Base-by-base conservation (phyloP, 2,329 filamentous ascomycete genomes). In the Aquanectria penicillioides region DNA sequence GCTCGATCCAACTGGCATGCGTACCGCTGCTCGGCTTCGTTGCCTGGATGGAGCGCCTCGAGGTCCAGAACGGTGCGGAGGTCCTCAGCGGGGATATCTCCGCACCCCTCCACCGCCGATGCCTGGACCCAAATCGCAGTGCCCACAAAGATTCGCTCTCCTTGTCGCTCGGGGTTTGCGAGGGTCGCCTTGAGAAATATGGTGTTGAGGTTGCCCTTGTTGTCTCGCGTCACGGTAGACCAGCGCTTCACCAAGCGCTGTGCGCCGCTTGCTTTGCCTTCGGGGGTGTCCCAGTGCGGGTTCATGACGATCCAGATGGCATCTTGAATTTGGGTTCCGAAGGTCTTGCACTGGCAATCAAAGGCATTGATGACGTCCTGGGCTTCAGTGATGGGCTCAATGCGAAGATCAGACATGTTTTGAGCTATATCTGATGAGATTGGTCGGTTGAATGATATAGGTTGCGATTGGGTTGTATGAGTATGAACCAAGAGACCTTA, bases 181-280 rank as follows among this genome's bases (percentile, higher is more conserved):
- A 85, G 41, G 0, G 80, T 85, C 2, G 83, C 85, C 59, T 86
- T 86, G 59, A 87, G 74, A 59, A 83, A 86, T 1, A 86, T 51
- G 1, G 78, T 81, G 65, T 83, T 85, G 2, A 77, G 75, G 8
- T 78, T 67, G n/a, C 82, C 81, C 29, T 76, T 61, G 8, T 70
- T 73, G 69, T 84, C 79, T 9, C 57, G 71, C 3, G 76, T 77
- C 5, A 72, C 73, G 1, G 37, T 54, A 2, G 59, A 53, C 77
- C 79, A 86, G 20, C 80, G 77, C 29, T 77, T 62, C 3, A 73
- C 68, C 59, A 85, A 64, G 12, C 76, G 75, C 9, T 69, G 68
- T 2, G 74, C 75, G 22, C 74, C 77, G 2, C 65, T 65, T 0
- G 66, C 66, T 22, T 69, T 73, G 10, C 84, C 84, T 12, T 76